phyloP scores from a whole-genome alignment of 805 yeast species.

The Hanseniaspora lindneri region DNA sequence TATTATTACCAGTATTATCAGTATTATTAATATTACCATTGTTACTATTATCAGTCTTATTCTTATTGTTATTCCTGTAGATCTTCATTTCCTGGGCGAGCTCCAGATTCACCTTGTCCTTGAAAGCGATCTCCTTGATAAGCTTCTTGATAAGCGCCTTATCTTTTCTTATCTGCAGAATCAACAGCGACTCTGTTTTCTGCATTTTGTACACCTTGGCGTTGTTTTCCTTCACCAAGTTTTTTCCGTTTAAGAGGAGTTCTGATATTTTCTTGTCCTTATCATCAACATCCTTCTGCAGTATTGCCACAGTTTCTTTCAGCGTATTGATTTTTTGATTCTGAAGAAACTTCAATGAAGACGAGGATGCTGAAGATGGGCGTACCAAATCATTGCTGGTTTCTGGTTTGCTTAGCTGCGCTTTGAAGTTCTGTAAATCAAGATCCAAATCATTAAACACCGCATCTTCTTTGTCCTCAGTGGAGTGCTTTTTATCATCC shows the following conservation, averaged over 20 bases:
- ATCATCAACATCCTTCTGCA: neutral
- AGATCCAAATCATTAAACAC: neutral
- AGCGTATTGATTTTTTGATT: neutral
- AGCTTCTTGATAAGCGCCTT: neutral
- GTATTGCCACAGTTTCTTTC: neutral
- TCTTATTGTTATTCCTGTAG: too few species aligned
- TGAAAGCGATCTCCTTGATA: neutral
- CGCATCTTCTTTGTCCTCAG: neutral
- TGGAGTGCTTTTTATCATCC: neutral
- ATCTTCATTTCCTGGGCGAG: constrained; percentile 8
- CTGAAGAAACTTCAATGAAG: neutral
- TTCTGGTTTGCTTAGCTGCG: neutral
- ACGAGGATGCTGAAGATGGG: neutral
- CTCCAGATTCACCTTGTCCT: constrained; percentile 9
- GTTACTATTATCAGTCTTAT: too few species aligned
- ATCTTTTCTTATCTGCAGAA: neutral
- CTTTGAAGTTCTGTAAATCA: neutral
- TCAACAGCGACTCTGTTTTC: neutral
- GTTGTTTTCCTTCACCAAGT: neutral
- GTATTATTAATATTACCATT: too few species aligned
- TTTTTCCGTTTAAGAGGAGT: neutral
- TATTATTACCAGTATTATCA: too few species aligned
- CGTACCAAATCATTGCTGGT: neutral
- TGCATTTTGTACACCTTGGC: neutral
- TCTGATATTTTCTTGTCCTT: neutral